phyloP scores from a whole-genome alignment of 192 early-diverging fungal genomes.

The Backusella tuberculispora region DNA sequence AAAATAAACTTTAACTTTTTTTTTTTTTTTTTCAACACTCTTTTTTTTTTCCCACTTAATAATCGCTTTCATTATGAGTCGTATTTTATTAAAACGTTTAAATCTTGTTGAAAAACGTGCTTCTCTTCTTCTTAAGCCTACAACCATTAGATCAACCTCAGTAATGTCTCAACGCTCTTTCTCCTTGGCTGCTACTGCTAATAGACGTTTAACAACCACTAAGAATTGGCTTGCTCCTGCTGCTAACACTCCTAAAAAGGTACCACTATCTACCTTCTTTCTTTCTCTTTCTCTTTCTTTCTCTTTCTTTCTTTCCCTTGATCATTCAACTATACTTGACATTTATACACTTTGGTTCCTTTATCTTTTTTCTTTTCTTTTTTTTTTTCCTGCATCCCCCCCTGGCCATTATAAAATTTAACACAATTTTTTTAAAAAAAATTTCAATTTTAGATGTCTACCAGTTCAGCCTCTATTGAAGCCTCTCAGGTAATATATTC shows the following conservation, averaged over 20 bases:
- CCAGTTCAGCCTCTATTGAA: constrained; percentile 1
- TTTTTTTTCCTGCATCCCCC: neutral
- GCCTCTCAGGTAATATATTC: constrained; percentile 23
- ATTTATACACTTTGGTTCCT: too few relatives aligned
- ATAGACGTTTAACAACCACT: constrained; percentile 12
- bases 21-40: constrained; percentile 2
- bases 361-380: too few relatives aligned
- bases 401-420: constrained; percentile 1
- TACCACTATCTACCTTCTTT: neutral
- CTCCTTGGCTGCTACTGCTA: constrained; percentile 9
- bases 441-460: constrained; percentile 12
- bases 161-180: constrained; percentile 12
- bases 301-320: neutral
- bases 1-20: neutral
- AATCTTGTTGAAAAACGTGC: constrained; percentile 4
- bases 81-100: constrained; percentile 12
- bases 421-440: neutral
- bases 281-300: neutral
- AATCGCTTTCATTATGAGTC: constrained; percentile 20
- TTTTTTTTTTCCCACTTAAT: constrained; percentile 13
- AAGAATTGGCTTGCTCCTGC: constrained; percentile 18
- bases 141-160: neutral
- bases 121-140: neutral
- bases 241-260: constrained; percentile 1
- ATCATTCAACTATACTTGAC: neutral